Conservation (phyloP, 768 basidiomycete species). For the Collybia nuda region DNA sequence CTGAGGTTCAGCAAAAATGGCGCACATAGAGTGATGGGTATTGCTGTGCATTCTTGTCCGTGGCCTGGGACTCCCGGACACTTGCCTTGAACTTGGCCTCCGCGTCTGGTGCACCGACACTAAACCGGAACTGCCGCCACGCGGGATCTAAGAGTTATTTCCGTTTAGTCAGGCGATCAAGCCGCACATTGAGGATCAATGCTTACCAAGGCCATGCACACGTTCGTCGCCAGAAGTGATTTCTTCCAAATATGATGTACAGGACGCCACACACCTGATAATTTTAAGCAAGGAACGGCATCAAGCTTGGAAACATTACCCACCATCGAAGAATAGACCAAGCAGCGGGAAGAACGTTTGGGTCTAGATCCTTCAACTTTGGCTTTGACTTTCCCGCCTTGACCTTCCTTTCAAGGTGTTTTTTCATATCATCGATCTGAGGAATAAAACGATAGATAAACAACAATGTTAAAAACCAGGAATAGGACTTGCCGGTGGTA, state of each 20-base stretch:
- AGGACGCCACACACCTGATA: conserved; percentile 66
- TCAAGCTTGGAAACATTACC: conserved; percentile 1
- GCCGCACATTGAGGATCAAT: neutral
- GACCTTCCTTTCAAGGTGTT: conserved; percentile 52
- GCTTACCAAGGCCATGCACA: conserved; percentile 51
- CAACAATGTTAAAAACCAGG: neutral
- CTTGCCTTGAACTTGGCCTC: conserved; percentile 62
- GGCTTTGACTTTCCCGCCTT: conserved; percentile 52
- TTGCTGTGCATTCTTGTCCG: conserved; percentile 35
- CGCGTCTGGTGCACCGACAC: conserved; percentile 69
- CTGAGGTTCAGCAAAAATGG: neutral
- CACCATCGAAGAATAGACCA: conserved; percentile 70
- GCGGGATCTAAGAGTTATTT: conserved; percentile 31
- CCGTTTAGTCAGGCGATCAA: neutral
- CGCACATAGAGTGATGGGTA: conserved; percentile 51
- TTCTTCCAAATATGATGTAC: conserved; percentile 70
- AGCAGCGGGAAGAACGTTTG: conserved; percentile 51
- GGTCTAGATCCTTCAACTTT: conserved; percentile 50
- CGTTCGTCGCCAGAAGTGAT: conserved; percentile 53
- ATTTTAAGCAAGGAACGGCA: conserved; percentile 1
- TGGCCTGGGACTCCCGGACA: conserved; percentile 34
- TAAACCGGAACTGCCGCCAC: conserved; percentile 69
- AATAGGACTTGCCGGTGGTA: conserved; percentile 44
- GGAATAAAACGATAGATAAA: neutral
- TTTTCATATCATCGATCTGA: conserved; percentile 59